phyloP scores from a whole-genome alignment of 176 grass and related monocot genomes.

The Melocanna baccifera region DNA sequence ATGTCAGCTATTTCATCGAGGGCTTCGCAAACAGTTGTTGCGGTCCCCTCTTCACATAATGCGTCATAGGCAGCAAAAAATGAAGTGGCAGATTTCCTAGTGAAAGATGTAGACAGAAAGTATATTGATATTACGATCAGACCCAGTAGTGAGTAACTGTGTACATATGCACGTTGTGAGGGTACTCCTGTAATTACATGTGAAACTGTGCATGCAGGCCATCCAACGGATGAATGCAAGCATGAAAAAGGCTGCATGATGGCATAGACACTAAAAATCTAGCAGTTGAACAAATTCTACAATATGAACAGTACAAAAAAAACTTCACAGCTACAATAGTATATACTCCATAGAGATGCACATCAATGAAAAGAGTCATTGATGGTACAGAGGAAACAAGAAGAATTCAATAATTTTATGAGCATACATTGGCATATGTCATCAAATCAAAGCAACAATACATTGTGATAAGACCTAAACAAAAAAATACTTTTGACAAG shows the following conservation, averaged over 20 bases:
- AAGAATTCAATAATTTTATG: background rate
- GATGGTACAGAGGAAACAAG: background rate
- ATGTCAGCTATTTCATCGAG: conserved; percentile 96
- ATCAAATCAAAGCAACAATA: background rate
- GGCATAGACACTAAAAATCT: background rate
- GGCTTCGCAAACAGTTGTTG: conserved; percentile 85
- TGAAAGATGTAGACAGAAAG: conserved; percentile 30
- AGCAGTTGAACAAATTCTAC: background rate
- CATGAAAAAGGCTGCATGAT: background rate
- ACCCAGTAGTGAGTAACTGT: background rate
- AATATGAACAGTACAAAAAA: background rate
- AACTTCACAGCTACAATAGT: background rate
- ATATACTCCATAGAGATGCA: background rate
- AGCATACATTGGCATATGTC: background rate
- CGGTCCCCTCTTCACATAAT: conserved; percentile 94
- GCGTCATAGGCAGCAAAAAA: conserved; percentile 96
- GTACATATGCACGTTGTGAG: background rate
- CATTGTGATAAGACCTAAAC: conserved; percentile 11
- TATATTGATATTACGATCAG: background rate
- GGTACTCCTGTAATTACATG: background rate
- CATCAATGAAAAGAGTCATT: background rate
- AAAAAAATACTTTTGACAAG: background rate
- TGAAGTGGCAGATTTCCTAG: conserved; percentile 85
- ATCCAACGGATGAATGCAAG: conserved; percentile 6
- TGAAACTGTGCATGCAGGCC: background rate